phyloP scores from a whole-genome alignment of 202 grass and related monocot genomes.

The Elaeis oleifera region DNA sequence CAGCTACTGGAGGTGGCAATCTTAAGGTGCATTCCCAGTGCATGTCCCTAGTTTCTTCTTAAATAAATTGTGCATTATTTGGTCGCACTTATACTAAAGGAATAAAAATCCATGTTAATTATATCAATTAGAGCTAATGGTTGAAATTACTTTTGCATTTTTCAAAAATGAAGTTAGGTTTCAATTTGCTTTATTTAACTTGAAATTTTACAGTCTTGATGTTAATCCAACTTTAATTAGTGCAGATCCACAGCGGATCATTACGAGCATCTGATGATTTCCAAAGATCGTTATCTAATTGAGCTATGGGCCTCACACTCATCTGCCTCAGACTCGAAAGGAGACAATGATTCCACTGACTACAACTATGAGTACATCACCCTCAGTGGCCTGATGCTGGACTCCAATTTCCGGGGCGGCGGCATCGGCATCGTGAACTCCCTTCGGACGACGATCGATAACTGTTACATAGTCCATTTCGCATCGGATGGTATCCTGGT shows the following conservation, averaged over 20 bases:
- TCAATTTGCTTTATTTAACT: too few species aligned
- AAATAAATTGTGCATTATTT: too few species aligned
- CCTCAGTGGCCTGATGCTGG: conserved; percentile 68
- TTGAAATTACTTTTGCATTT: too few species aligned
- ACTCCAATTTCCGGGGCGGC: conserved; percentile 65
- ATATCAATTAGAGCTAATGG: too few species aligned
- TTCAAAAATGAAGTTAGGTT: too few species aligned
- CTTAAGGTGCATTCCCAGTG: conserved; percentile 38
- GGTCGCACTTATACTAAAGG: too few species aligned
- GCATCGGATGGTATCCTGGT: conserved; percentile 48
- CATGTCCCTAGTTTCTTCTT: too few species aligned
- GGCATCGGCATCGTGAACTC: conserved; percentile 52
- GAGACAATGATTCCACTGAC: neutral
- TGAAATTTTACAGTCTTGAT: too few species aligned
- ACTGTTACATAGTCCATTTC: conserved; percentile 66
- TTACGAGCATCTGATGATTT: conserved; percentile 59
- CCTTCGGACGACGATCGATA: conserved; percentile 59
- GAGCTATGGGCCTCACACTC: conserved; percentile 38
- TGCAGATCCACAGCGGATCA: conserved; percentile 61
- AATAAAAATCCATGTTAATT: too few species aligned
- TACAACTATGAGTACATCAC: conserved; percentile 70
- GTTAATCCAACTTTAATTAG: neutral
- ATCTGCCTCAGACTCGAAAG: neutral
- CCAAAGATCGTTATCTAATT: conserved; percentile 67
- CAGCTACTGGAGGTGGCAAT: conserved; percentile 72